Base-by-base conservation (phyloP, 2,329 filamentous ascomycete genomes). In the Rhytidhysteron rufulum region DNA sequence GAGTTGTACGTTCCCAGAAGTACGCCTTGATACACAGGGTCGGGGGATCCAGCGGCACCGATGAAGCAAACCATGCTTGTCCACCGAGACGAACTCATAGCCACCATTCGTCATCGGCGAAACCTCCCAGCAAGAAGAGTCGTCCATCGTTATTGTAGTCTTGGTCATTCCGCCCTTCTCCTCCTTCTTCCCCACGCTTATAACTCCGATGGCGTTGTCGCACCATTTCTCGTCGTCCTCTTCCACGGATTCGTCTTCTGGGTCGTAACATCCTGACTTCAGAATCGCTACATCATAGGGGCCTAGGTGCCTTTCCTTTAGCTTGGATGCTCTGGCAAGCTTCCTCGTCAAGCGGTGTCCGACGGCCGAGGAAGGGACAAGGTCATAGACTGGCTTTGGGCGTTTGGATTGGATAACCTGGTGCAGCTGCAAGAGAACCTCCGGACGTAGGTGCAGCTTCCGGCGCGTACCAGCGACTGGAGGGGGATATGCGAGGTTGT, bases 391-490 rank as follows among this genome's bases (percentile, higher is more conserved):
- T 1, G 86, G 86, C 37, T 74, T 73, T 0, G 84, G 83, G 18
- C 85, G 77, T 37, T 57, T 71, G 45, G 79, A 74, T 30, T 73
- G 65, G 2, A 75, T 71, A n/a, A 88, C 61, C 42, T 79, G 74
- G 55, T 89, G 86, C 13, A 90, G 68, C 60, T 91, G 86, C 5
- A 90, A 72, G 5, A 88, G 67, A 15, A 88, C 67, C 38, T 79
- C 79, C 9, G 85, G 84, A 13, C 84, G 78, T 21, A 85, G 72
- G 51, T 83, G 79, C 11, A 85, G 72, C 56, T 84, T 85, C 55
- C 82, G 63, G 37, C 66, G 55, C 76, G 55, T 73, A 69, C 48
- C 75, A 67, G 45, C 78, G 58, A 53, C 74, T 70, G 47, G 84
- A 71, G 43, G 83, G 0, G 86, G 84, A 48, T 85, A 83, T 31